Conservation (phyloP, 257 asterid species). For the Cynanchum wilfordii region DNA sequence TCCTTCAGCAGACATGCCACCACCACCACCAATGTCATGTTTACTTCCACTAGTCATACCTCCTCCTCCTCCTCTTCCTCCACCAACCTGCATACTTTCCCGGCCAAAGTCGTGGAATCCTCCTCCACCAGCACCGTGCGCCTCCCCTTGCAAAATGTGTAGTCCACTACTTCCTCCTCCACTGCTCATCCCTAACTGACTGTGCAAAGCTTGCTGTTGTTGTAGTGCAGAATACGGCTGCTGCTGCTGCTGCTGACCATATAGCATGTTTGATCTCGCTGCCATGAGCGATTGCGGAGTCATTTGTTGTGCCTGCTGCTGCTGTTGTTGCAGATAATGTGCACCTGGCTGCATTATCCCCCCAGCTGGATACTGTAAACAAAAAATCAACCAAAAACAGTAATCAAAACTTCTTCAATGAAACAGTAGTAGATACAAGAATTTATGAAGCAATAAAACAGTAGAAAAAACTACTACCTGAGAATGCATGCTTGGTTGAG, state of each 20-base stretch:
- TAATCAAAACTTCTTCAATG: not conserved
- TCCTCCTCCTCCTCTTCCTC: slow-evolving; percentile 40
- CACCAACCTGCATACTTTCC: slow-evolving; percentile 18
- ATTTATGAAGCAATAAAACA: not conserved
- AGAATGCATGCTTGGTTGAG: slow-evolving; percentile 80
- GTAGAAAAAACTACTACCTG: slow-evolving; percentile 39
- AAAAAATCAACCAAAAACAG: not conserved
- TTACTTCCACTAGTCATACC: slow-evolving; percentile 43
- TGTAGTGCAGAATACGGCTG: slow-evolving; percentile 71
- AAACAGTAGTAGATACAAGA: not conserved
- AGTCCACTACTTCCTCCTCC: slow-evolving; percentile 56
- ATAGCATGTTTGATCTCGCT: slow-evolving; percentile 71
- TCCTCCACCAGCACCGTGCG: slow-evolving; percentile 35
- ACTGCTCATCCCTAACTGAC: slow-evolving; percentile 65
- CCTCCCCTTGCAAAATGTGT: slow-evolving; percentile 73
- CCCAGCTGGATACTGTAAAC: slow-evolving; percentile 45
- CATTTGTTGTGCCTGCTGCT: slow-evolving; percentile 70
- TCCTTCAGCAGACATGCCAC: slow-evolving; percentile 37
- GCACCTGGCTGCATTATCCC: slow-evolving; percentile 67
- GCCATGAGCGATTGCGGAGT: slow-evolving; percentile 75
- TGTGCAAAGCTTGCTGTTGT: slow-evolving; percentile 64
- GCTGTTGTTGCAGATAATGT: slow-evolving; percentile 71
- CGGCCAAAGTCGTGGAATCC: slow-evolving; percentile 58
- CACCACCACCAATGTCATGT: slow-evolving; percentile 54
- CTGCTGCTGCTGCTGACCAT: slow-evolving; percentile 86